Evolutionary conservation across 2,329 filamentous ascomycete genomes (phyloP).

Genomic region (Sporothrix dimorphospora): DNA sequence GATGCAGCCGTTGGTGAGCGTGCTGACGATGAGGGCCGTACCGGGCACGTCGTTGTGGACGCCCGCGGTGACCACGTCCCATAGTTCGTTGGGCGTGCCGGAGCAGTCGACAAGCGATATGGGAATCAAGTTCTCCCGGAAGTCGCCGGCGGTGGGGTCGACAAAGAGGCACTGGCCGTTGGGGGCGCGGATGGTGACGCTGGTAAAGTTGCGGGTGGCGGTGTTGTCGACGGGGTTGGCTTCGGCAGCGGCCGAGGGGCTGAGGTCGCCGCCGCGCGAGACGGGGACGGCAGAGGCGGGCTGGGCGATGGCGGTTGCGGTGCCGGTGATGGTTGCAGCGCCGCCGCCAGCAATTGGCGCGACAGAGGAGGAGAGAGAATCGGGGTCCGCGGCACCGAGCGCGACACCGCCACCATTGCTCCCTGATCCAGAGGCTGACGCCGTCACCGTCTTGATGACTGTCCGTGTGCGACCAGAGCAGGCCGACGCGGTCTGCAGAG

Average conservation of each 20-base stretch:
- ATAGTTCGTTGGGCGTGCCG: constrained; percentile 52
- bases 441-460: constrained; percentile 20
- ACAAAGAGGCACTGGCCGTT: constrained; percentile 56
- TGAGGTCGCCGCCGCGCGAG: constrained; percentile 53
- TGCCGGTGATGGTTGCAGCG: constrained; percentile 21
- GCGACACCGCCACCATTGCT: constrained; percentile 4
- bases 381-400: constrained; percentile 24
- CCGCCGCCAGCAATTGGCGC: neutral
- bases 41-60: constrained; percentile 52
- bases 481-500: neutral
- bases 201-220: constrained; percentile 51
- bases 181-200: constrained; percentile 51
- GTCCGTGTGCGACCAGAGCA: constrained; percentile 17
- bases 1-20: constrained; percentile 55
- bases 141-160: constrained; percentile 57
- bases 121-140: constrained; percentile 58
- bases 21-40: constrained; percentile 52
- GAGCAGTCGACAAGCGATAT: constrained; percentile 50
- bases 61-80: constrained; percentile 55
- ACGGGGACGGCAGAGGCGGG: constrained; percentile 52
- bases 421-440: neutral
- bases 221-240: constrained; percentile 52
- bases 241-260: constrained; percentile 54
- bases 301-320: constrained; percentile 42
- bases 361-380: neutral